phyloP scores from a whole-genome alignment of 495 filamentous ascomycete genomes.

The Penicillium pulvis region DNA sequence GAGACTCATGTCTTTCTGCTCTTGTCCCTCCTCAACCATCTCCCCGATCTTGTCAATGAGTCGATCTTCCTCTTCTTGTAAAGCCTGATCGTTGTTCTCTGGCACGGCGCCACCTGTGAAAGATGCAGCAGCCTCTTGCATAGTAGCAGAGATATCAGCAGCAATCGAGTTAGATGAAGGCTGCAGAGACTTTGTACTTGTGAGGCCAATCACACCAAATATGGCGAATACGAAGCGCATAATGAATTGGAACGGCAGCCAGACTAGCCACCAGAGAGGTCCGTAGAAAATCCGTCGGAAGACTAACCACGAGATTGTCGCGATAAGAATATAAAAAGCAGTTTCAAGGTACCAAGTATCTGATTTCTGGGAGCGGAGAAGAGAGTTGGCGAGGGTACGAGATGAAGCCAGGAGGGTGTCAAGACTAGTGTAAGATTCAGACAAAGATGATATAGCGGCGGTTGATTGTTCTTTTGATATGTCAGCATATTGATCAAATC shows the following conservation, averaged over 20 bases:
- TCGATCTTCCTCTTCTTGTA: constrained; percentile 35
- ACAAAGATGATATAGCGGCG: constrained; percentile 75
- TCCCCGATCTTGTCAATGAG: constrained; percentile 56
- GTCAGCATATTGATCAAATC: constrained; percentile 11
- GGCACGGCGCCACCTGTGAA: constrained; percentile 21
- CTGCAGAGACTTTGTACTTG: constrained; percentile 32
- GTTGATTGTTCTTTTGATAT: constrained; percentile 61
- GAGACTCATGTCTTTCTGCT: constrained; percentile 34
- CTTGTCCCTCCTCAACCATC: constrained; percentile 54
- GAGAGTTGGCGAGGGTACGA: constrained; percentile 71
- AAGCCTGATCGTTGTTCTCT: constrained; percentile 22
- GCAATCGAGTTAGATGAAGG: constrained; percentile 21
- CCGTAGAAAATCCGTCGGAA: constrained; percentile 85
- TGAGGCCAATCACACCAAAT: constrained; percentile 40
- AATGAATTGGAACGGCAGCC: constrained; percentile 71
- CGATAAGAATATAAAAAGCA: constrained; percentile 76
- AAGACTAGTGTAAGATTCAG: constrained; percentile 75
- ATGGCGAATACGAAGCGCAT: constrained; percentile 50
- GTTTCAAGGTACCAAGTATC: constrained; percentile 97
- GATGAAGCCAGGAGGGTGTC: constrained; percentile 74
- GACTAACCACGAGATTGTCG: constrained; percentile 80
- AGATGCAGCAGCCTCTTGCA: constrained; percentile 22
- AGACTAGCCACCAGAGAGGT: constrained; percentile 85
- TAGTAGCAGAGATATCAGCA: constrained; percentile 14
- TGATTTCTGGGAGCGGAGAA: constrained; percentile 85